Evolutionary conservation across 805 yeast species (phyloP), one percentile per base, ranked within the genome.

Genomic region (Deakozyma indianensis): DNA sequence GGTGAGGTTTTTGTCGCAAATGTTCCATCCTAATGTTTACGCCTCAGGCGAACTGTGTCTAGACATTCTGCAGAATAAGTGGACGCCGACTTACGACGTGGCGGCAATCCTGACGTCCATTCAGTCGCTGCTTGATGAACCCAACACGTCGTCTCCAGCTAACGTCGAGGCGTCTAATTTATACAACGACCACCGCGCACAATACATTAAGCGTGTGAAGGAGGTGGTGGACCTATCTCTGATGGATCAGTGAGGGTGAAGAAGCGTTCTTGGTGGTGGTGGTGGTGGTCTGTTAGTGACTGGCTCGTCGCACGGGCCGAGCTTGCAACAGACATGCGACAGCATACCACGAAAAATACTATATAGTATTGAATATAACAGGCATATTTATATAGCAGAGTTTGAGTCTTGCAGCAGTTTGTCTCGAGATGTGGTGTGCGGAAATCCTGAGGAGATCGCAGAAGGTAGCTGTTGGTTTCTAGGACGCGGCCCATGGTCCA

Each of bases 41-140:
- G 95, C 94, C 7, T 75, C 80, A 42, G 98, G 98, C 22, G 97
- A 92, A 58, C 75, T 92, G 51, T 92, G 98, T 67, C 73, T 92
- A 51, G 98, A 92, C 66, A 92, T 92, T 53, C 69, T 92, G 53
- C 98, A 92, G 61, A 92, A 90, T 67, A 73, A 97, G 60, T 92
- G 98, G 98, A 83, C 95, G 22, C 98, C 98, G 11, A 92, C 98
- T 0, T 92, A 90, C 60, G 98, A 92, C 59, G 98, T 92, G 32
- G 87, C 95, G 9, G 86, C 95, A 11, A 90, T 92, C 47, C 70
- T 92, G 54, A 92, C 98, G 1, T 84, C 95, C 23, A 79, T 92
- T 48, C 98, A 92, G 48, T 60, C 68, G 50, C 71, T 92, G 51
- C 70, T 92, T 54, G 92, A 92, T 64, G 98, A 92, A 61, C 98